Evolutionary conservation across 2,329 filamentous ascomycete species (phyloP).

Genomic region (Scedosporium minutisporum): DNA sequence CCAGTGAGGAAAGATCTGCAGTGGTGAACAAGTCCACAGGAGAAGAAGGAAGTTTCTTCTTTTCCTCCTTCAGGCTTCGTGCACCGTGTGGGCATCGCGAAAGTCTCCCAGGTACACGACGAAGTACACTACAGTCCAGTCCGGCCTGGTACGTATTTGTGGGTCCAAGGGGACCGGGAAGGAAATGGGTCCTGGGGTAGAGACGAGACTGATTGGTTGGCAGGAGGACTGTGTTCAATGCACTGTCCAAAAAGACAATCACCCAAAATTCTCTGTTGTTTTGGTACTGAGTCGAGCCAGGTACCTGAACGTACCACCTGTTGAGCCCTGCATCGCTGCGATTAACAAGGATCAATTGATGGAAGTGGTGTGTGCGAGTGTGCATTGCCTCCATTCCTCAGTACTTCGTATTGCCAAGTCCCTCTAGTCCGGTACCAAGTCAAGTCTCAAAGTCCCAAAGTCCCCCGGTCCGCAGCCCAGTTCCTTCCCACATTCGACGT

Average conservation of each 20-base stretch:
- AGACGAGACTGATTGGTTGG: not conserved
- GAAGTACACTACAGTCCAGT: not conserved
- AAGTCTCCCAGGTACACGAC: not conserved
- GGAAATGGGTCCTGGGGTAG: not conserved
- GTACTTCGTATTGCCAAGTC: no score
- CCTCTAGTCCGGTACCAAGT: no score
- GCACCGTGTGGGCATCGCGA: not conserved
- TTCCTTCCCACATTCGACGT: not conserved
- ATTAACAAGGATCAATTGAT: no score
- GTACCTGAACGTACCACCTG: not conserved
- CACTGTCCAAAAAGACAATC: not conserved
- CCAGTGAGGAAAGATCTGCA: no score
- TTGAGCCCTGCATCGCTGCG: not conserved
- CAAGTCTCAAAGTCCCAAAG: not conserved
- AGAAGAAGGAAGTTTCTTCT: no score
- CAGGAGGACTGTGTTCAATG: not conserved
- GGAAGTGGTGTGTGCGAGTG: not conserved
- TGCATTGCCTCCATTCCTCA: not conserved
- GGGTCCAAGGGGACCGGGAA: not conserved
- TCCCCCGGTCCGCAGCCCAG: not conserved
- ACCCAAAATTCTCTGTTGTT: not conserved
- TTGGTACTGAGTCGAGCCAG: not conserved
- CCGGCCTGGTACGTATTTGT: not conserved
- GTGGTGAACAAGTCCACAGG: no score
- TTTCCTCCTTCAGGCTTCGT: no score